These are phyloP conservation scores for Prunus yedoensis DNA, from an alignment of 331 rosid genomes.

Conservation along the genomic window DNA sequence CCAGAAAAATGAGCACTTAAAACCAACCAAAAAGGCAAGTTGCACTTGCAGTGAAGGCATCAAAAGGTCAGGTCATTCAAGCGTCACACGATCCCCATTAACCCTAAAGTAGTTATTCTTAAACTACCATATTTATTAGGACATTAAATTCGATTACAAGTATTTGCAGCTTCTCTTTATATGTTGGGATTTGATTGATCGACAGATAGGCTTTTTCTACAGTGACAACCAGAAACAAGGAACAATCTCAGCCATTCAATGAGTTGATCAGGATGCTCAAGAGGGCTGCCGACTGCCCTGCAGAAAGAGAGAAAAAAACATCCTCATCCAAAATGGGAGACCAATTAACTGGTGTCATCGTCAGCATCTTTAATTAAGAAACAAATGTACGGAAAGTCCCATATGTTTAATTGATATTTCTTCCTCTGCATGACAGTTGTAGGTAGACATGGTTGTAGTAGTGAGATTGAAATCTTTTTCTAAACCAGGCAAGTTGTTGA, in stretches of 20 bases:
- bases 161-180: conserved; percentile 9
- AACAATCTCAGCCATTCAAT: conserved; percentile 21
- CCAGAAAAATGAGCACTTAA: conserved; percentile 4
- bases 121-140: conserved; percentile 10
- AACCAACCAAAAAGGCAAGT: background rate
- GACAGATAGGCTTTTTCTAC: background rate
- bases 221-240: background rate
- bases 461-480: conserved; percentile 21
- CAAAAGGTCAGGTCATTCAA: conserved; percentile 29
- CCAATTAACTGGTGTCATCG: conserved; percentile 22
- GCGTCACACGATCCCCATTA: conserved; percentile 17
- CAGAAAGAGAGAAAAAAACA: background rate
- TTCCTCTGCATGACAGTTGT: conserved; percentile 16
- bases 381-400: too few relatives aligned
- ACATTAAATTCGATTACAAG: conserved; percentile 18
- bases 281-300: background rate
- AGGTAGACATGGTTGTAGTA: conserved; percentile 20
- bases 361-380: conserved; percentile 27
- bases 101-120: conserved; percentile 26
- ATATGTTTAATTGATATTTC: too few relatives aligned
- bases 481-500: conserved; percentile 26
- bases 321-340: conserved; percentile 22
- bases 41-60: conserved; percentile 25
- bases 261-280: conserved; percentile 14
- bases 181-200: conserved; percentile 15